Percentiles rank a stretch among this genome's conserved stretches.
These are phyloP conservation scores for Cruciata laevipes DNA, from an alignment of 257 asterid species.

Conservation along the genomic window DNA sequence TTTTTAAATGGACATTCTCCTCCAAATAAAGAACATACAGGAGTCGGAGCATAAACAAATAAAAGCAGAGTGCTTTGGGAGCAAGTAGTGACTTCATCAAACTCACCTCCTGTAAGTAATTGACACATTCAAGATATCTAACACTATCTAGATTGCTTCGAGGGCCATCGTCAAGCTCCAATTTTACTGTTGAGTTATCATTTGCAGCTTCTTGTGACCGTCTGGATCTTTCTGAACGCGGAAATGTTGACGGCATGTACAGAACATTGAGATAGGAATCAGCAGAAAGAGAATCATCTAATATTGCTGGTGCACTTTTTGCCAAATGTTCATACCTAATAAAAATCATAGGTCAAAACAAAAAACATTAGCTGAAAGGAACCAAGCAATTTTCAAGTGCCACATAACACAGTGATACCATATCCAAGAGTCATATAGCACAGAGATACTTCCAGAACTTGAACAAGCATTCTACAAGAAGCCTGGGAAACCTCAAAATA, in stretches of 20 bases:
- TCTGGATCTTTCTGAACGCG: constrained; percentile 93
- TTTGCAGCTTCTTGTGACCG: constrained; percentile 53
- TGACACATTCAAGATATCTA: constrained; percentile 80
- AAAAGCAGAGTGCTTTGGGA: neutral
- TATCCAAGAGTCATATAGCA: neutral
- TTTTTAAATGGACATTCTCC: too few relatives aligned
- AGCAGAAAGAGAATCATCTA: constrained; percentile 97
- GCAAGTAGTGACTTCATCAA: constrained; percentile 1
- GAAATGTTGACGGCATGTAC: constrained; percentile 93
- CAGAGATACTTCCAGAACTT: neutral
- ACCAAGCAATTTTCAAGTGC: constrained; percentile 1
- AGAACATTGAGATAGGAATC: constrained; percentile 93
- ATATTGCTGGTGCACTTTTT: constrained; percentile 89
- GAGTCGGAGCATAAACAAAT: neutral
- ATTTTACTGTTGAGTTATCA: constrained; percentile 37
- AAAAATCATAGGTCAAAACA: constrained; percentile 23
- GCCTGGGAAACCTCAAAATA: neutral
- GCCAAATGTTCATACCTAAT: constrained; percentile 93
- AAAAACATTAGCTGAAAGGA: constrained; percentile 13
- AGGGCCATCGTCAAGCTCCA: constrained; percentile 64
- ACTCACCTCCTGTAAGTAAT: constrained; percentile 85
- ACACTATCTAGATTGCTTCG: constrained; percentile 87
- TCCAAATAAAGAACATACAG: neutral
- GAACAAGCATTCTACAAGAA: neutral
- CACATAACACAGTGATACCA: neutral